Percentiles rank a stretch among this genome's conserved stretches.
These are phyloP conservation scores for Metarhizium guizhouense DNA, from an alignment of 2,329 filamentous ascomycete species.

Conservation along the genomic window DNA sequence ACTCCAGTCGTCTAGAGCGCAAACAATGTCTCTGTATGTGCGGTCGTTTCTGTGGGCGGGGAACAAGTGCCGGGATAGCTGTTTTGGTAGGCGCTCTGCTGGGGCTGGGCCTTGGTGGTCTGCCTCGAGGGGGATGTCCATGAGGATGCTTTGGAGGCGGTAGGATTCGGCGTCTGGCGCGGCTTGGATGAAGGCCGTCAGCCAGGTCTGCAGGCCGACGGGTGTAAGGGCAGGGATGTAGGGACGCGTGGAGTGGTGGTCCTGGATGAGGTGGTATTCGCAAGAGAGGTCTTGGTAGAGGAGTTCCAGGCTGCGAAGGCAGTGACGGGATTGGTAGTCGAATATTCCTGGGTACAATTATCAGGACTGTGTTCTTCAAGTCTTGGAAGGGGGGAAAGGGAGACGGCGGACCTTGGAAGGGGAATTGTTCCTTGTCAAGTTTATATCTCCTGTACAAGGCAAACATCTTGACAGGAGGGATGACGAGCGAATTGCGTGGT, in stretches of 20 bases:
- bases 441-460: slow-evolving; percentile 62
- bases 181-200: slow-evolving; percentile 62
- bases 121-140: slow-evolving; percentile 58
- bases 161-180: slow-evolving; percentile 68
- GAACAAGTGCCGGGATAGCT: slow-evolving; percentile 65
- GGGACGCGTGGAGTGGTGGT: slow-evolving; percentile 38
- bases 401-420: slow-evolving; percentile 49
- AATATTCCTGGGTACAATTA: slow-evolving; percentile 37
- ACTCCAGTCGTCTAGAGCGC: slow-evolving; percentile 42
- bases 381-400: not conserved
- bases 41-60: slow-evolving; percentile 49
- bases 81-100: slow-evolving; percentile 67
- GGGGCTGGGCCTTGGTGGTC: slow-evolving; percentile 19
- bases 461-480: slow-evolving; percentile 67
- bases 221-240: slow-evolving; percentile 57
- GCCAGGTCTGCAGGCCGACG: slow-evolving; percentile 62
- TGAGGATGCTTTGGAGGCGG: slow-evolving; percentile 58
- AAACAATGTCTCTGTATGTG: slow-evolving; percentile 50
- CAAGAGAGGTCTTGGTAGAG: slow-evolving; percentile 47
- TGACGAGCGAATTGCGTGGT: slow-evolving; percentile 42
- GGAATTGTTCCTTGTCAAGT: slow-evolving; percentile 56
- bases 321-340: slow-evolving; percentile 23
- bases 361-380: slow-evolving; percentile 4
- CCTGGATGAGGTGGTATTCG: slow-evolving; percentile 58
- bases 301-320: slow-evolving; percentile 24